Conservation (phyloP, 2,329 filamentous ascomycete genomes). For the Fusarium sp. region DNA sequence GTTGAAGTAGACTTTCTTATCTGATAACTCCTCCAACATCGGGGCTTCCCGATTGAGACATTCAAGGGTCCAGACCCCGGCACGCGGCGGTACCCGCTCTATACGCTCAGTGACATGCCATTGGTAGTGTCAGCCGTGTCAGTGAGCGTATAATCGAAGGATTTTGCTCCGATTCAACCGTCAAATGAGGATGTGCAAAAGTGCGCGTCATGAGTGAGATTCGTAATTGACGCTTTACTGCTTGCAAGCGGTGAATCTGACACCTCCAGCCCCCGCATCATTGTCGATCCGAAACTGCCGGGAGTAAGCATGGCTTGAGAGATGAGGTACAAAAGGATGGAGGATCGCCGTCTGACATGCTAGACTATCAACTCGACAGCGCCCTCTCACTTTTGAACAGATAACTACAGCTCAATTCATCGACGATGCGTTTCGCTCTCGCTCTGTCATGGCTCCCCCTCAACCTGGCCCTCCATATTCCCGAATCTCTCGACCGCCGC, state of each 20-base stretch:
- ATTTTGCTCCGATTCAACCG: not conserved
- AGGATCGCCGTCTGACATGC: not conserved
- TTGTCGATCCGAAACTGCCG: not conserved
- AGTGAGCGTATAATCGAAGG: not conserved
- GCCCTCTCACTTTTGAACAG: accelerated
- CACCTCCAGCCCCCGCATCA: slow-evolving; percentile 2
- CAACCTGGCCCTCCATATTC: not conserved
- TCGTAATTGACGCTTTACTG: not conserved
- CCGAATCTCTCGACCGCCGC: not conserved
- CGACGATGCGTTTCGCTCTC: not conserved
- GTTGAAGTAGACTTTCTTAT: slow-evolving; percentile 11
- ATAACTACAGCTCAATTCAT: too few species aligned
- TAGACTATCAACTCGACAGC: not conserved
- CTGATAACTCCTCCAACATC: not conserved
- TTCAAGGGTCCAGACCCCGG: not conserved
- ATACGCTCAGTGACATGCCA: not conserved
- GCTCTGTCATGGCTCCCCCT: not conserved
- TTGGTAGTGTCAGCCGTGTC: not conserved
- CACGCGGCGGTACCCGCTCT: slow-evolving; percentile 6
- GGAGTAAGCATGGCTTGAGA: not conserved
- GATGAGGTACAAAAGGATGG: not conserved
- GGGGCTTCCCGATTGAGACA: slow-evolving; percentile 2
- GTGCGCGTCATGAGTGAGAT: slow-evolving; percentile 4
- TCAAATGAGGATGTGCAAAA: not conserved
- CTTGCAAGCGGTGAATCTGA: slow-evolving; percentile 11